phyloP scores from a whole-genome alignment of 371 early-diverging fungal species.

The Mucor ambiguus region DNA sequence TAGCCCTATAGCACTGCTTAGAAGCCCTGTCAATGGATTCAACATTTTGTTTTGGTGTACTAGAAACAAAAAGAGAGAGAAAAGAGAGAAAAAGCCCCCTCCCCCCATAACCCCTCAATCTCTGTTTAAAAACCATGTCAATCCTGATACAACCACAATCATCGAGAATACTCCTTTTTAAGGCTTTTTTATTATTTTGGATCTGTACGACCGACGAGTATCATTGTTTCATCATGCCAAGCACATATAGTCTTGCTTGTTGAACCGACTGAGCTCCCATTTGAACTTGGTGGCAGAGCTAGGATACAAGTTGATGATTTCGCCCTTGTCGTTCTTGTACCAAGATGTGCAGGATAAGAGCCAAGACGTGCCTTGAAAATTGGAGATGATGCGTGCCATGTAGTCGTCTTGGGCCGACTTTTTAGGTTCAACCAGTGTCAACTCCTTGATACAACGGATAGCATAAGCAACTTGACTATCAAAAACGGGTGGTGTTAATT shows the following conservation, averaged over 20 bases:
- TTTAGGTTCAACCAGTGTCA: conserved; percentile 17
- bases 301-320: conserved; percentile 9
- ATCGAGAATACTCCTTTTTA: conserved; percentile 1
- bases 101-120: not conserved
- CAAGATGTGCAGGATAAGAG: conserved; percentile 34
- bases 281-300: conserved; percentile 1
- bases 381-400: conserved; percentile 23
- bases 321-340: conserved; percentile 44
- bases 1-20: conserved; percentile 51
- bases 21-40: conserved; percentile 28
- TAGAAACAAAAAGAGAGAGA: conserved; percentile 6
- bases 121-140: conserved; percentile 1
- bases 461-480: conserved; percentile 20
- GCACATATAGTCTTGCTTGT: not conserved
- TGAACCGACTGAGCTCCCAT: conserved; percentile 4
- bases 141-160: not conserved
- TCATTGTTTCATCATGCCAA: not conserved
- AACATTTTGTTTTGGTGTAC: conserved; percentile 13
- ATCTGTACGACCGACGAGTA: not conserved
- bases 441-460: conserved; percentile 11
- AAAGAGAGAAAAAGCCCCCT: conserved; percentile 1
- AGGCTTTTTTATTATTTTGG: not conserved
- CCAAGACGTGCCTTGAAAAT: conserved; percentile 44
- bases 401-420: conserved; percentile 21
- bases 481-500: not conserved